A percentile compares a stretch with the other conserved stretches of the same genome.
Conservation (phyloP, 805 yeast species). For the Candida piceae region DNA sequence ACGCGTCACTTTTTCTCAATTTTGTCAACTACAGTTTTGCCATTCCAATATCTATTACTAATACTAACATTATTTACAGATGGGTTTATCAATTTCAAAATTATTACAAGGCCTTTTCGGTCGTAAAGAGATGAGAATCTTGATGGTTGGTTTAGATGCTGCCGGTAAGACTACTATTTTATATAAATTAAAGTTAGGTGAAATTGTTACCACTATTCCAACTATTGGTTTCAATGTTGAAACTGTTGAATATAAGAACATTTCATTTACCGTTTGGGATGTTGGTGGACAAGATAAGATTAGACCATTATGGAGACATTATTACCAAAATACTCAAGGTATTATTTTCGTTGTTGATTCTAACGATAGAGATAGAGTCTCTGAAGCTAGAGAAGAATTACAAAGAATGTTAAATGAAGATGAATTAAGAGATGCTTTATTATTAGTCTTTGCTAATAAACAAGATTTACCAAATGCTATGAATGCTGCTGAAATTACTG, state of each 20-base stretch:
- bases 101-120: conserved; percentile 93
- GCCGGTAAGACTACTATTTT: conserved; percentile 98
- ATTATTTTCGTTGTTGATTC: conserved; percentile 97
- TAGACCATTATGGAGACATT: conserved; percentile 98
- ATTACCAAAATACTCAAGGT: conserved; percentile 98
- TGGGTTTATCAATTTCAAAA: conserved; percentile 96
- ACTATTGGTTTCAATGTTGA: conserved; percentile 97
- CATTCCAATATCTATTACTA: too few relatives aligned
- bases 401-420: conserved; percentile 98
- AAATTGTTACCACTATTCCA: conserved; percentile 93
- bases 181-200: conserved; percentile 92
- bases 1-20: too few relatives aligned
- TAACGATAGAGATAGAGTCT: conserved; percentile 95
- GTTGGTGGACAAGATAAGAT: conserved; percentile 99
- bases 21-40: too few relatives aligned
- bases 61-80: conserved; percentile 29
- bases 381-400: conserved; percentile 97
- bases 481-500: conserved; percentile 98
- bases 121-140: conserved; percentile 95
- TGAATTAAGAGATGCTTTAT: conserved; percentile 93
- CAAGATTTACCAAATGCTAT: conserved; percentile 99
- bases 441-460: conserved; percentile 95
- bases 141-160: conserved; percentile 97
- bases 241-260: conserved; percentile 95
- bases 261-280: conserved; percentile 97